These are phyloP conservation scores for Coemansia sp. DNA, from an alignment of 192 early-diverging fungal genomes.

Conservation along the genomic window DNA sequence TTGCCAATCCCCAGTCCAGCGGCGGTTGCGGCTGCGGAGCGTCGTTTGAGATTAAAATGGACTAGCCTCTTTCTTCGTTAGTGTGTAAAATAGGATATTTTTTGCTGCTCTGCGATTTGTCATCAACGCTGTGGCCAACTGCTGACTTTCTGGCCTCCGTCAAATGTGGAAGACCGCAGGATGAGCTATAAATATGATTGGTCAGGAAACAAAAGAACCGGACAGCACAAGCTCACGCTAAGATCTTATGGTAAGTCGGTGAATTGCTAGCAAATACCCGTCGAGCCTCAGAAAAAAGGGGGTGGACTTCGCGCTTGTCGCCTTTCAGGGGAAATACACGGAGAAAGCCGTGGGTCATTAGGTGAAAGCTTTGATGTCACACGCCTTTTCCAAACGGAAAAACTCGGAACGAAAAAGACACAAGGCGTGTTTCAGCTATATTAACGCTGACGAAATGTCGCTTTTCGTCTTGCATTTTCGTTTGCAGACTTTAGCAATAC, in stretches of 20 bases:
- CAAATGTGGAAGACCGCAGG: not conserved
- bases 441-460: not conserved
- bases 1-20: constrained; percentile 72
- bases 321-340: not conserved
- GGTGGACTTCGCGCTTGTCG: not conserved
- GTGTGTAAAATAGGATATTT: not conserved
- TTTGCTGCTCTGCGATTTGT: not conserved
- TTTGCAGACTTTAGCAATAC: too few relatives aligned
- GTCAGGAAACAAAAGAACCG: too few relatives aligned
- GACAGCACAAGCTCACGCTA: too few relatives aligned
- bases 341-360: constrained; percentile 1
- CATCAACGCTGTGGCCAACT: not conserved
- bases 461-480: too few relatives aligned
- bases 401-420: not conserved
- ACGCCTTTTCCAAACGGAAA: not conserved
- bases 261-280: not conserved
- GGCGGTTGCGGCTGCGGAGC: constrained; percentile 70
- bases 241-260: constrained; percentile 4
- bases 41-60: constrained; percentile 66
- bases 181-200: not conserved
- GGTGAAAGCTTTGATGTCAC: not conserved
- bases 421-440: not conserved
- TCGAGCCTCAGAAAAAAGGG: not conserved
- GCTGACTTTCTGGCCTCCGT: not conserved
- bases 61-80: constrained; percentile 13